Base-by-base conservation (phyloP, 768 basidiomycete genomes). In the Suillus clintonianus region DNA sequence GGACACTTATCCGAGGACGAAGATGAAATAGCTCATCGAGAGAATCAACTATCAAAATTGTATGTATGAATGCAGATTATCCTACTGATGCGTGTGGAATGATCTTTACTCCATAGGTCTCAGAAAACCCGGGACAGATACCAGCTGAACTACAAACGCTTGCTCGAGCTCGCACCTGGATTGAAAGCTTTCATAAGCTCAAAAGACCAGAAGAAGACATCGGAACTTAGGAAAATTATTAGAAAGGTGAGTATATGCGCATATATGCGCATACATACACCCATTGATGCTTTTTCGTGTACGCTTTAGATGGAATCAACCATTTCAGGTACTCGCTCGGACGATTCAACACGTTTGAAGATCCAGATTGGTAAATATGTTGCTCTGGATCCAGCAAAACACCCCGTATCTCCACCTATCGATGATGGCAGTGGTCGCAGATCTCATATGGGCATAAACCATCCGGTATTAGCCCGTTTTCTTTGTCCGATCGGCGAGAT, bases 251-350 rank as follows among this genome's bases (percentile, higher is more conserved):
- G 55, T 57, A 63, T 30, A 63, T 59, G 62, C 14, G 27, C 43
- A 32, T 39, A 48, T 63, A 17, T 6, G 34, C 55, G n/a, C 14
- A 17, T 39, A 3, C 4, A 27, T n/a, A 4, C 42, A 13, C n/a
- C 15, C 41, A n/a, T n/a, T 7, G 7, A n/a, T 9, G 19, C 15
- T 15, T 27, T 61, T 30, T 19, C n/a, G n/a, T n/a, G n/a, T n/a
- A n/a, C n/a, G n/a, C n/a, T n/a, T n/a, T 34, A 65, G 60, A 62
- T 65, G 43, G 47, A 61, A 3, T 24, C 41, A 22, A n/a, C n/a
- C n/a, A n/a, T n/a, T n/a, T n/a, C n/a, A n/a, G n/a, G n/a, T n/a
- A n/a, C n/a, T n/a, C n/a, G n/a, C n/a, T n/a, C n/a, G n/a, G n/a
- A n/a, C n/a, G n/a, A n/a, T n/a, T n/a, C n/a, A n/a, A n/a, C n/a